phyloP scores from a whole-genome alignment of 1,284 basidiomycete genomes.

The Cryptococcus wingfieldii region DNA sequence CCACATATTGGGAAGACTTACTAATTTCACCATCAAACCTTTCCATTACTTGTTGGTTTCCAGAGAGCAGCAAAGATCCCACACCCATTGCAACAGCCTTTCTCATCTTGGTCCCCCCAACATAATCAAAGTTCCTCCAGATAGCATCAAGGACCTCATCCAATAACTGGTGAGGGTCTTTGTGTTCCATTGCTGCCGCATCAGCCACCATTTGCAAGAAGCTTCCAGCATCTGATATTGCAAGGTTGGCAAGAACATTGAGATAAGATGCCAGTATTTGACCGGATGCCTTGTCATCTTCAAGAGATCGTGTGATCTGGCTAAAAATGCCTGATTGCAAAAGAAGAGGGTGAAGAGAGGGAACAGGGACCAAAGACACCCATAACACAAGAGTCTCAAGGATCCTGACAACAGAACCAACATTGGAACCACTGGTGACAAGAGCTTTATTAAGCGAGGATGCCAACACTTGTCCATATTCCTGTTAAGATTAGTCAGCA shows the following conservation, averaged over 20 bases:
- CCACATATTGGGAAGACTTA: slow-evolving; percentile 14
- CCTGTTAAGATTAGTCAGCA: slow-evolving; percentile 13
- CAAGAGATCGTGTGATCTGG: slow-evolving; percentile 39
- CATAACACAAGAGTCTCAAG: slow-evolving; percentile 35
- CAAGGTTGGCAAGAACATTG: slow-evolving; percentile 39
- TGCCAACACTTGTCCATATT: slow-evolving; percentile 30
- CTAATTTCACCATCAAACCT: slow-evolving; percentile 46
- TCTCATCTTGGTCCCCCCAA: slow-evolving; percentile 41
- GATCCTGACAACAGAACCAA: slow-evolving; percentile 24
- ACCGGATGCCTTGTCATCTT: slow-evolving; percentile 48
- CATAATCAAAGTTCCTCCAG: slow-evolving; percentile 50
- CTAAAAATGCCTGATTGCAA: slow-evolving; percentile 42
- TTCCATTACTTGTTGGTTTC: slow-evolving; percentile 70
- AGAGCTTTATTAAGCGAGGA: slow-evolving; percentile 34
- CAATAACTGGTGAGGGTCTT: slow-evolving; percentile 32
- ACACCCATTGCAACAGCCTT: slow-evolving; percentile 48
- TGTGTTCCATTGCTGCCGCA: slow-evolving; percentile 24
- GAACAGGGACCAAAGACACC: slow-evolving; percentile 30
- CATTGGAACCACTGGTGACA: slow-evolving; percentile 24
- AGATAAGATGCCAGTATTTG: slow-evolving; percentile 43
- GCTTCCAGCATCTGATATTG: slow-evolving; percentile 36
- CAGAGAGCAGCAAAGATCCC: slow-evolving; percentile 49
- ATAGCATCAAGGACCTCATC: slow-evolving; percentile 47
- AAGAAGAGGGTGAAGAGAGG: slow-evolving; percentile 31
- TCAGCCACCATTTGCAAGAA: slow-evolving; percentile 42